Evolutionary conservation across 805 yeast genomes (phyloP).

Genomic region (Candida ipomoeae): DNA sequence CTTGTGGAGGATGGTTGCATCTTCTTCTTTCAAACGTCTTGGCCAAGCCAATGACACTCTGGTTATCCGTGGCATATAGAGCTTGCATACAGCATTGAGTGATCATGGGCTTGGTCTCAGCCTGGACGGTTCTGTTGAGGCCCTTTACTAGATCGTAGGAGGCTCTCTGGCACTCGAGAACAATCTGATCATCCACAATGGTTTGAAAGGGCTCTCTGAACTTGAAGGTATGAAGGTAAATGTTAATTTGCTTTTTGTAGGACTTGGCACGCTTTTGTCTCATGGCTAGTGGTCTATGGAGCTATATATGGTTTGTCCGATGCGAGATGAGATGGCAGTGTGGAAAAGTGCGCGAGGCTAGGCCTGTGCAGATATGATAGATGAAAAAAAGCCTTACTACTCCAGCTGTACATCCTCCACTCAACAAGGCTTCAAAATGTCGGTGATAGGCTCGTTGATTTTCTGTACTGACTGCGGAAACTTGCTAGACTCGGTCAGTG

Average conservation of each 20-base stretch:
- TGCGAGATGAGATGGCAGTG: slow-evolving; percentile 5
- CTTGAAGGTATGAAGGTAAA: slow-evolving; percentile 78
- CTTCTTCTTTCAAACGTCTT: slow-evolving; percentile 86
- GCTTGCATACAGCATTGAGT: slow-evolving; percentile 95
- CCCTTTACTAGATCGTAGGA: slow-evolving; percentile 82
- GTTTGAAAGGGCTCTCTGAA: slow-evolving; percentile 94
- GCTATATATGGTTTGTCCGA: not conserved
- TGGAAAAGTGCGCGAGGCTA: slow-evolving; percentile 1
- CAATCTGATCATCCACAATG: slow-evolving; percentile 75
- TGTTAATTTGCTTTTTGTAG: slow-evolving; percentile 87
- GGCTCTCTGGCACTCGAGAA: slow-evolving; percentile 59
- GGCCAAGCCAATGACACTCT: slow-evolving; percentile 74
- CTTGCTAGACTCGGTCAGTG: slow-evolving; percentile 65
- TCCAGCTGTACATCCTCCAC: not conserved
- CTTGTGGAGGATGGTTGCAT: slow-evolving; percentile 75
- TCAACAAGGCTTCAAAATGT: slow-evolving; percentile 48
- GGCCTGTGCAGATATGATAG: not conserved
- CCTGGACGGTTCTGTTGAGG: slow-evolving; percentile 74
- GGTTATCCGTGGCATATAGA: slow-evolving; percentile 66
- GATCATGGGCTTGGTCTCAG: slow-evolving; percentile 81
- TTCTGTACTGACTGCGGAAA: slow-evolving; percentile 94
- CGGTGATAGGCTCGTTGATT: slow-evolving; percentile 91
- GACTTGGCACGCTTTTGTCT: slow-evolving; percentile 95
- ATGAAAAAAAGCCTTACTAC: slow-evolving; percentile 3
- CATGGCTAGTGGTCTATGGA: slow-evolving; percentile 42